Evolutionary conservation across 2,329 filamentous ascomycete species (phyloP).

Genomic region (Aspergillus texensis): DNA sequence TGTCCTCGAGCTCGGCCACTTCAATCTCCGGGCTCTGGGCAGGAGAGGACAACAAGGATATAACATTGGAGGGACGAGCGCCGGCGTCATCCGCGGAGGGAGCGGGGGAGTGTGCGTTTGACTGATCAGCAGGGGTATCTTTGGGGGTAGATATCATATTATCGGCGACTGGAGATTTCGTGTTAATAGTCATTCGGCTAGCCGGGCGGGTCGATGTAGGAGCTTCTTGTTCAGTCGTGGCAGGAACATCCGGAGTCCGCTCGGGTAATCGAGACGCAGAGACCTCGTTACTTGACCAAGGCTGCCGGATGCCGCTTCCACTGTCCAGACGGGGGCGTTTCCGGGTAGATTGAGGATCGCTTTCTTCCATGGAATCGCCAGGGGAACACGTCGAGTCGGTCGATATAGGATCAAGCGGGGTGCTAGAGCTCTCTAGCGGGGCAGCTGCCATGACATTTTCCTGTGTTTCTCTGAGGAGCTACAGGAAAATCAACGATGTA

Average conservation of each 20-base stretch:
- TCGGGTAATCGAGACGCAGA: constrained; percentile 20
- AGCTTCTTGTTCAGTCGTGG: constrained; percentile 31
- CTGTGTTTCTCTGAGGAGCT: constrained; percentile 13
- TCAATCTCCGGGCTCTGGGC: constrained; percentile 52
- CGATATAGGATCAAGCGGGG: constrained; percentile 40
- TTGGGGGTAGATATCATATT: constrained; percentile 18
- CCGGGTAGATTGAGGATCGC: constrained; percentile 40
- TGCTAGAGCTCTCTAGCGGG: constrained; percentile 50
- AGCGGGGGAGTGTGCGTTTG: constrained; percentile 16
- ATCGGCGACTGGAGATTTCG: constrained; percentile 39
- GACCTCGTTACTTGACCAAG: constrained; percentile 35
- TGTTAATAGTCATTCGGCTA: constrained; percentile 53
- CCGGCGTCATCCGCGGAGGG: constrained; percentile 22
- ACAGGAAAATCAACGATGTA: constrained; percentile 1
- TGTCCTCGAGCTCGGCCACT: constrained; percentile 53
- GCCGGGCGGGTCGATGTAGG: constrained; percentile 38
- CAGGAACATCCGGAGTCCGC: constrained; percentile 30
- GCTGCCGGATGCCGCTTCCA: constrained; percentile 40
- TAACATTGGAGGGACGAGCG: constrained; percentile 30
- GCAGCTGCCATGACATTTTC: constrained; percentile 50
- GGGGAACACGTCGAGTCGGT: constrained; percentile 33
- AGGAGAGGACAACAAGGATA: constrained; percentile 49
- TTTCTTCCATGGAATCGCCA: constrained; percentile 45
- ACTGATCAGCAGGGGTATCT: constrained; percentile 19
- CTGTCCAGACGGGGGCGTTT: constrained; percentile 53